Evolutionary conservation across 2,329 filamentous ascomycete genomes (phyloP), one percentile per base, ranked within the genome.

Genomic region (Aspergillus fischeri): DNA sequence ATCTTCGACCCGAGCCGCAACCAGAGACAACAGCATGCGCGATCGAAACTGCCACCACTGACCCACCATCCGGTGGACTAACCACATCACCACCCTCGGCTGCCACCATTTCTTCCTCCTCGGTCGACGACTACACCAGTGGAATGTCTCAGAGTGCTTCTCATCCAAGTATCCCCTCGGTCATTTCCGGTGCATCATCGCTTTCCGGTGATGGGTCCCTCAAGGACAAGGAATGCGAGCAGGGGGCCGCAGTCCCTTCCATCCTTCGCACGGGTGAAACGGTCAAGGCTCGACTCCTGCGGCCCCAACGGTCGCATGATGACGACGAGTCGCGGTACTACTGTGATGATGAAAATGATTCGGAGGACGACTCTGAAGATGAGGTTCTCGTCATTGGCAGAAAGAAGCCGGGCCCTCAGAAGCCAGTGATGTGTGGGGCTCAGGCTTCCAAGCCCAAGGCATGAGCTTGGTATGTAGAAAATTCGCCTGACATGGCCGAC

Each of bases 71-170:
- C 38, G 63, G 59, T 47, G 65, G 70, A 4, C 58, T 73, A 35
- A 69, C 67, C 28, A 70, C 66, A 4, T 77, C 75, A 3, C 73
- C 72, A 25, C 75, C 75, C 1, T 78, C 75, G n/a, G 75, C 76
- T 35, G 73, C 72, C 32, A 79, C 77, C 11, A 76, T 78, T 20
- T 78, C 77, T 11, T 79, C 77, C 6, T 77, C 76, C 1, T 76
- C 76, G n/a, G 72, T 74, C 35, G 77, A 76, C 53, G 76, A 78
- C 53, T 75, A 71, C 47, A 73, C 72, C 35, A 79, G 77, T 50
- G 77, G 76, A 52, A 78, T 79, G 65, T 78, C 77, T 28, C 76
- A 78, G 52, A 78, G 75, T 62, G 74, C 75, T 44, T 79, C 77
- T 8, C 76, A 79, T 59, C 77, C 76, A 4, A 79, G 77, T 60